Conservation (phyloP, 2,329 filamentous ascomycete genomes). For the Blumeriella jaapii region DNA sequence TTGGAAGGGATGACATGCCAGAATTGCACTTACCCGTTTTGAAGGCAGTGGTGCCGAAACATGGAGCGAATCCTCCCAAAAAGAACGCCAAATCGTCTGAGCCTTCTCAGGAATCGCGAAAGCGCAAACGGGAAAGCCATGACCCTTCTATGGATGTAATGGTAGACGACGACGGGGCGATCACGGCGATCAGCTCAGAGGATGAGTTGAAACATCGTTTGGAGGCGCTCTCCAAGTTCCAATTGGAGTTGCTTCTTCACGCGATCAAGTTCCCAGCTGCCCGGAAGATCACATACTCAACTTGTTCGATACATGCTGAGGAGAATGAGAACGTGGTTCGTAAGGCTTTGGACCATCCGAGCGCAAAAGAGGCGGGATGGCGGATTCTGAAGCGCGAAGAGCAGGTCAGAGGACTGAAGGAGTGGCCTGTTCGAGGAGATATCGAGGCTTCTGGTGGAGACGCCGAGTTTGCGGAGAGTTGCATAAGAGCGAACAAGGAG, state of each 20-base stretch:
- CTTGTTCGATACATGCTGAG: slow-evolving; percentile 75
- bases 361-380: slow-evolving; percentile 64
- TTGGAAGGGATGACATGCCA: slow-evolving; percentile 73
- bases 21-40: slow-evolving; percentile 46
- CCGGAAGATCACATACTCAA: slow-evolving; percentile 75
- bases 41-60: slow-evolving; percentile 14
- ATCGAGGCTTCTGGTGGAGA: slow-evolving; percentile 38
- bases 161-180: slow-evolving; percentile 45
- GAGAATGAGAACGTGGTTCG: slow-evolving; percentile 86
- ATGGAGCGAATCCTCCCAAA: slow-evolving; percentile 23
- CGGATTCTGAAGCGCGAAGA: slow-evolving; percentile 57
- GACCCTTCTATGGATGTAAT: slow-evolving; percentile 25
- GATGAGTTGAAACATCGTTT: slow-evolving; percentile 54
- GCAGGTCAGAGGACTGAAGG: slow-evolving; percentile 64
- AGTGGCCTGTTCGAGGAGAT: slow-evolving; percentile 58
- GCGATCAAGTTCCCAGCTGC: slow-evolving; percentile 73
- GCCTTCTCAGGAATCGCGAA: slow-evolving; percentile 16
- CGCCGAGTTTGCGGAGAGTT: slow-evolving; percentile 53
- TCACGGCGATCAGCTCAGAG: slow-evolving; percentile 39
- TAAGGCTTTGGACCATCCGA: slow-evolving; percentile 53
- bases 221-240: slow-evolving; percentile 65
- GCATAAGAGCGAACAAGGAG: slow-evolving; percentile 70
- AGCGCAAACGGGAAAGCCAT: slow-evolving; percentile 24
- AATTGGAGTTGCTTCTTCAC: slow-evolving; percentile 70
- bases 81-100: slow-evolving; percentile 16